Conservation (phyloP, 306 rosid genomes). For the Trifolium fragiferum region DNA sequence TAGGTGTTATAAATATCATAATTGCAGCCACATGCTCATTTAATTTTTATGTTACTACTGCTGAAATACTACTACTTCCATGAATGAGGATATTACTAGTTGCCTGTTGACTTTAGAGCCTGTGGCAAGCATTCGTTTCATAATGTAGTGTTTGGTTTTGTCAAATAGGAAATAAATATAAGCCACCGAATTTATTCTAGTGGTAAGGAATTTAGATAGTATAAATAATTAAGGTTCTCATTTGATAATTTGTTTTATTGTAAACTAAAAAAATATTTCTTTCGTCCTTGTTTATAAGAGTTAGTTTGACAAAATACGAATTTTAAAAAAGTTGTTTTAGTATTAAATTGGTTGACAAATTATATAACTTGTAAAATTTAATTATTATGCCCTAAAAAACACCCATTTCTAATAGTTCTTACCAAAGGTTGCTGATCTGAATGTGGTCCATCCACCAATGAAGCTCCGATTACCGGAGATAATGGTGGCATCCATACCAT, state of each 20-base stretch:
- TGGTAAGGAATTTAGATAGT: no score
- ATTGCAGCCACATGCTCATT: background rate
- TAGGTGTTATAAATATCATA: conserved; percentile 1
- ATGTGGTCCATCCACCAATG: conserved; percentile 88
- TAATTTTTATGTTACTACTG: background rate
- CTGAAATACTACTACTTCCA: background rate
- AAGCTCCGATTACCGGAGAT: conserved; percentile 75
- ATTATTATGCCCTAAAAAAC: no score
- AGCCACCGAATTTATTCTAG: no score
- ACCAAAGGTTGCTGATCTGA: conserved; percentile 94
- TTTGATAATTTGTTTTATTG: no score
- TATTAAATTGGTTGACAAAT: no score
- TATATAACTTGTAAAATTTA: no score
- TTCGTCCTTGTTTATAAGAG: no score
- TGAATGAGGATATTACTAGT: background rate
- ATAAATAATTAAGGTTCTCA: no score
- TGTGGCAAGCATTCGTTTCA: background rate
- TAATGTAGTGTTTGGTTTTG: background rate
- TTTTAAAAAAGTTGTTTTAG: no score
- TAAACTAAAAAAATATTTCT: no score
- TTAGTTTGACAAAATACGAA: no score
- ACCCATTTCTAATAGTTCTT: conserved; percentile 18
- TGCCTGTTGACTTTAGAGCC: background rate
- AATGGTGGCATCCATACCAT: conserved; percentile 68
- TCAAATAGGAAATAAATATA: no score